A percentile compares a stretch with the other conserved stretches of the same genome.
Evolutionary conservation across 1,284 basidiomycete genomes (phyloP).

Genomic region (Ustilago xerochloae): DNA sequence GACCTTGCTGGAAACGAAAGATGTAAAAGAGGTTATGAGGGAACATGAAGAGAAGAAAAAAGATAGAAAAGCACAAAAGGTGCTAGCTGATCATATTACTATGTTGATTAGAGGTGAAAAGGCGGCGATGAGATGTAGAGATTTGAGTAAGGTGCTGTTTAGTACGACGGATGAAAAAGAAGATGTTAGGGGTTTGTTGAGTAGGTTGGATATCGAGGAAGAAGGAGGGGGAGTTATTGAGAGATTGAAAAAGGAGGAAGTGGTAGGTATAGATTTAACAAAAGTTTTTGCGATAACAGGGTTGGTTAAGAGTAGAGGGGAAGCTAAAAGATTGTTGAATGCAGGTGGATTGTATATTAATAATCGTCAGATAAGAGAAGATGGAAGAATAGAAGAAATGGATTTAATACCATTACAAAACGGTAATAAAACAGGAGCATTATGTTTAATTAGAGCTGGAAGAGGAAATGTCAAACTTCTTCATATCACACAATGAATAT

Average conservation of each 20-base stretch:
- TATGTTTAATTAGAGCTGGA: slow-evolving; percentile 25
- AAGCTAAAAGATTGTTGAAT: slow-evolving; percentile 27
- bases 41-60: slow-evolving; percentile 75
- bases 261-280: slow-evolving; percentile 9
- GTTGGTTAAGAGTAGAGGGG: slow-evolving; percentile 24
- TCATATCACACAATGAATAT: background rate
- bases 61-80: slow-evolving; percentile 78
- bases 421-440: background rate
- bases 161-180: background rate
- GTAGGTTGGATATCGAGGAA: background rate
- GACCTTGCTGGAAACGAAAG: slow-evolving; percentile 77
- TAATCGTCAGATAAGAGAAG: slow-evolving; percentile 5
- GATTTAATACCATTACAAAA: slow-evolving; percentile 1
- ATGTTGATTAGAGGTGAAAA: slow-evolving; percentile 73
- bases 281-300: background rate
- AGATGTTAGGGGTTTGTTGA: slow-evolving; percentile 62
- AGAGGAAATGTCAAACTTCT: slow-evolving; percentile 17
- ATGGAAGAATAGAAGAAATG: background rate
- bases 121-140: slow-evolving; percentile 70
- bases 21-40: slow-evolving; percentile 75
- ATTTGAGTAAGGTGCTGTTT: slow-evolving; percentile 76
- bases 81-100: slow-evolving; percentile 87
- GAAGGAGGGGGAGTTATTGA: background rate
- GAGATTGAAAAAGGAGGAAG: background rate
- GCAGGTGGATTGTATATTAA: slow-evolving; percentile 40